Evolutionary conservation across 768 basidiomycete genomes (phyloP).

Genomic region (Kwoniella pini): DNA sequence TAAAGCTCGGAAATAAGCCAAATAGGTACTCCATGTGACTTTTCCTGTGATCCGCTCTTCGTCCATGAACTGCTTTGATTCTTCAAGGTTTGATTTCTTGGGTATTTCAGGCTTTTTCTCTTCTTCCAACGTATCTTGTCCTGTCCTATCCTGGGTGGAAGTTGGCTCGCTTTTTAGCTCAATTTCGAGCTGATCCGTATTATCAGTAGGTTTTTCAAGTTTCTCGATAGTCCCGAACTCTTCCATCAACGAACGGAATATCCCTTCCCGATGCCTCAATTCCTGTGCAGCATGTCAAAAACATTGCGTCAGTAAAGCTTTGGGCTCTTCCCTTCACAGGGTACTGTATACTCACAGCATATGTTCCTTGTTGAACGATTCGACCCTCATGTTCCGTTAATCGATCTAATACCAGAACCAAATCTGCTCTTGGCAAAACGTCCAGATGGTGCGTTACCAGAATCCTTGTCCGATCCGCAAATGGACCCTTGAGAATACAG

Average conservation of each 20-base stretch:
- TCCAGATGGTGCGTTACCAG: constrained; percentile 59
- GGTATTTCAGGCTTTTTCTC: not conserved
- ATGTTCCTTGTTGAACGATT: constrained; percentile 68
- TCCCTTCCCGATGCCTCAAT: constrained; percentile 24
- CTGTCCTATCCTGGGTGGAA: not conserved
- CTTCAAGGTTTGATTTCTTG: constrained; percentile 1
- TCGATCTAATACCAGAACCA: constrained; percentile 50
- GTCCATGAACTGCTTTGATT: constrained; percentile 47
- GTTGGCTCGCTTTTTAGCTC: not conserved
- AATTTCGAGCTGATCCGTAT: not conserved
- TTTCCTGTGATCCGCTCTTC: constrained; percentile 65
- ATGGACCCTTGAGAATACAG: constrained; percentile 58
- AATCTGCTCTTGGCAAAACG: constrained; percentile 47
- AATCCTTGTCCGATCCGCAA: constrained; percentile 64
- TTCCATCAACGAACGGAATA: constrained; percentile 43
- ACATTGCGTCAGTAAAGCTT: too few relatives aligned
- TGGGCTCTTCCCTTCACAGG: too few relatives aligned
- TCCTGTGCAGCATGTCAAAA: too few relatives aligned
- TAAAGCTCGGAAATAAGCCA: constrained; percentile 47
- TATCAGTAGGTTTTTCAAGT: not conserved
- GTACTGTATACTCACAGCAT: constrained; percentile 52
- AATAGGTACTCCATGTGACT: constrained; percentile 61
- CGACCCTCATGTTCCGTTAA: constrained; percentile 29
- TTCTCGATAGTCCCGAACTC: constrained; percentile 57
- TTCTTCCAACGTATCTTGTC: not conserved